These are phyloP conservation scores for Blyttiomyces sp. DNA, from an alignment of 371 early-diverging fungal species.

Conservation along the genomic window DNA sequence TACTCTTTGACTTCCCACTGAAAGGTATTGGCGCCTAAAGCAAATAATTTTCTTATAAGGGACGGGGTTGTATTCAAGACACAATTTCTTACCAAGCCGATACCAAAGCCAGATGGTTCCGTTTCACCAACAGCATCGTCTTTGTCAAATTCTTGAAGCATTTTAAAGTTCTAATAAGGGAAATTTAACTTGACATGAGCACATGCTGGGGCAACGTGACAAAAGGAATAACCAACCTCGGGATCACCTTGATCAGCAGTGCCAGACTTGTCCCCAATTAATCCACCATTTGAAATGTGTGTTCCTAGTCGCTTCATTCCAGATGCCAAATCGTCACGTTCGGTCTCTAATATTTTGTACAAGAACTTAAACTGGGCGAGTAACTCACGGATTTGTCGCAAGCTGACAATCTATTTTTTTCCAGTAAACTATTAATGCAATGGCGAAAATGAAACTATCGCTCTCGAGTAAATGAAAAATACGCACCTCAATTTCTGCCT, in stretches of 20 bases:
- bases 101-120: slow-evolving; percentile 49
- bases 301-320: slow-evolving; percentile 6
- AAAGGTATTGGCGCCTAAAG: too few relatives aligned
- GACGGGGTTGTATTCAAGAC: neutral
- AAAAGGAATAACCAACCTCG: too few relatives aligned
- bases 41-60: too few relatives aligned
- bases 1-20: too few relatives aligned
- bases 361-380: slow-evolving; percentile 37
- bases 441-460: neutral
- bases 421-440: too few relatives aligned
- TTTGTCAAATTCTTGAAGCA: slow-evolving; percentile 20
- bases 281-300: slow-evolving; percentile 8
- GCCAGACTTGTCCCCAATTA: slow-evolving; percentile 6
- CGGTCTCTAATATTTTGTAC: slow-evolving; percentile 40
- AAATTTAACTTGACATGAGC: neutral
- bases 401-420: slow-evolving; percentile 37
- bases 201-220: too few relatives aligned
- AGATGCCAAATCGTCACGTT: slow-evolving; percentile 29
- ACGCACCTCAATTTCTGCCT: slow-evolving; percentile 43
- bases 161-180: neutral
- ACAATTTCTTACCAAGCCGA: slow-evolving; percentile 42
- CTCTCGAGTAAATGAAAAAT: neutral
- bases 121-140: slow-evolving; percentile 55
- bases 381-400: slow-evolving; percentile 50
- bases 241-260: too few relatives aligned